phyloP scores from a whole-genome alignment of 140 eudicot species.

The Eryngium alpinum region DNA sequence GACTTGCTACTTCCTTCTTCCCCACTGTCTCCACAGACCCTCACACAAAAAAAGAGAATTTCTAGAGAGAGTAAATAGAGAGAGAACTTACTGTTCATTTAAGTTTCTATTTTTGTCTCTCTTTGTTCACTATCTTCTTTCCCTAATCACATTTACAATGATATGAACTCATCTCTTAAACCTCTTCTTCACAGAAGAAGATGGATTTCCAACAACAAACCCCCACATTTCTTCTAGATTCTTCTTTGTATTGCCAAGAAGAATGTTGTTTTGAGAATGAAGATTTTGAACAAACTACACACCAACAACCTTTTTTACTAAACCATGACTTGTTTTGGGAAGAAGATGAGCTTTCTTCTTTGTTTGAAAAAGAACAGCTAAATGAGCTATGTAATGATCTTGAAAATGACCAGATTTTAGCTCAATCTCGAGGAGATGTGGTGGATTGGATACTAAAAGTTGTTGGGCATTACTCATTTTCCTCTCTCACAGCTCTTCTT shows the following conservation, averaged over 20 bases:
- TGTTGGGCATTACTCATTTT: constrained; percentile 51
- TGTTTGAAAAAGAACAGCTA: constrained; percentile 53
- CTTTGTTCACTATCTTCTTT: neutral
- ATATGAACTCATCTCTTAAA: constrained; percentile 19
- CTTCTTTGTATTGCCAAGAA: constrained; percentile 40
- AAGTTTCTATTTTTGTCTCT: neutral
- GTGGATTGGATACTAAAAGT: constrained; percentile 68
- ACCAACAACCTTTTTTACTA: neutral
- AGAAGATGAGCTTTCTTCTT: constrained; percentile 43
- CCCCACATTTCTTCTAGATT: constrained; percentile 27
- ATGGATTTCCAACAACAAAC: constrained; percentile 18
- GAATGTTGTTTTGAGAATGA: constrained; percentile 24
- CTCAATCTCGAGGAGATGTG: constrained; percentile 38
- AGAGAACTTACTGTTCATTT: neutral
- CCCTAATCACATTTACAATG: constrained; percentile 17
- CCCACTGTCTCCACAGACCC: too few species aligned
- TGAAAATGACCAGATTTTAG: constrained; percentile 19
- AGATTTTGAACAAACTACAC: neutral
- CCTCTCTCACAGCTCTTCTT: constrained; percentile 54
- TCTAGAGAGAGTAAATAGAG: constrained; percentile 12
- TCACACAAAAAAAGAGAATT: too few species aligned
- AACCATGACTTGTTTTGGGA: constrained; percentile 45
- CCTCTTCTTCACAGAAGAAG: constrained; percentile 29
- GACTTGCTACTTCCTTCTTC: too few species aligned
- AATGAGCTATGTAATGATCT: constrained; percentile 12